Evolutionary conservation across 441 rosid species (phyloP).

Genomic region (Gossypium aridum): DNA sequence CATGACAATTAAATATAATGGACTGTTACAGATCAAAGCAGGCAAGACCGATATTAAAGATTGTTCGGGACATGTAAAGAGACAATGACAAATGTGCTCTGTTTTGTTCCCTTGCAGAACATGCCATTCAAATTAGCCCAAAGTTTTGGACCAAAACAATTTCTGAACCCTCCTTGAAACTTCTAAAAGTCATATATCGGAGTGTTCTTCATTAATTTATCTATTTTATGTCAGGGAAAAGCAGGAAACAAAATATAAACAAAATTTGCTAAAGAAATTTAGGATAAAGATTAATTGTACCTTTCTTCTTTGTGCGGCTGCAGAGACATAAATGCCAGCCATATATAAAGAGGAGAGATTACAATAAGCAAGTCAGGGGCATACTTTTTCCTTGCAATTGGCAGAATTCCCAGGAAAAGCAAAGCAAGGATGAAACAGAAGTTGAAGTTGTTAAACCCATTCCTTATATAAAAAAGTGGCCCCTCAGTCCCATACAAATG

Average conservation of each 20-base stretch:
- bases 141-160: neutral
- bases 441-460: slow-evolving; percentile 91
- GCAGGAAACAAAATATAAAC: neutral
- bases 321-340: slow-evolving; percentile 90
- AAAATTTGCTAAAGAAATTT: neutral
- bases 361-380: slow-evolving; percentile 64
- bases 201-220: neutral
- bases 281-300: slow-evolving; percentile 26
- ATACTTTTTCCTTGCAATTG: slow-evolving; percentile 68
- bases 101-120: neutral
- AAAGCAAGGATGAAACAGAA: slow-evolving; percentile 76
- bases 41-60: neutral
- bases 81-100: neutral
- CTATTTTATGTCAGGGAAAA: neutral
- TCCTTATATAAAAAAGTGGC: slow-evolving; percentile 58
- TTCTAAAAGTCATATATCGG: neutral
- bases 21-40: neutral
- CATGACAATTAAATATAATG: slow-evolving; percentile 11
- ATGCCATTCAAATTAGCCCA: neutral
- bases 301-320: slow-evolving; percentile 98
- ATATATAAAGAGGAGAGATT: slow-evolving; percentile 75
- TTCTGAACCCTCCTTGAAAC: neutral
- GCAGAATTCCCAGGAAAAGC: slow-evolving; percentile 52
- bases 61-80: neutral
- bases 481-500: slow-evolving; percentile 92